Conservation (phyloP, 257 asterid species). For the Mentha longifolia region DNA sequence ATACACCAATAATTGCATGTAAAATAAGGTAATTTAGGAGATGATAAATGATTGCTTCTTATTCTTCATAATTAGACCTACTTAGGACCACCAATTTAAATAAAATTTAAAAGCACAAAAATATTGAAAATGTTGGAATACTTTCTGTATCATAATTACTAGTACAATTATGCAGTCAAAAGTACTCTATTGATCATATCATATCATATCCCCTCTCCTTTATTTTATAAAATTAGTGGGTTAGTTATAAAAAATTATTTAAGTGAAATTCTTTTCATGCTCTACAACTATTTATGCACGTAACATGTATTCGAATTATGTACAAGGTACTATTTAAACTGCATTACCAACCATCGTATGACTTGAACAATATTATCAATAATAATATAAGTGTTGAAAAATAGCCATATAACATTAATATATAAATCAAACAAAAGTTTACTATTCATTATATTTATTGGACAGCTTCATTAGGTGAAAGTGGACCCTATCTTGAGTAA, state of each 20-base stretch:
- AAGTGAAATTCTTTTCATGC: too few species aligned
- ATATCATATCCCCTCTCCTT: neutral
- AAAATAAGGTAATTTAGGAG: neutral
- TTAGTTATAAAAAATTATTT: too few species aligned
- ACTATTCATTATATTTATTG: neutral
- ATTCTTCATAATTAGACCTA: conserved; percentile 10
- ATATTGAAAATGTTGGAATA: neutral
- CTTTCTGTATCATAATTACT: neutral
- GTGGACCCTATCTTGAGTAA: conserved; percentile 17
- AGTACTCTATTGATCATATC: neutral
- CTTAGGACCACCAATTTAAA: conserved; percentile 10
- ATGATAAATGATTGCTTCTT: conserved; percentile 16
- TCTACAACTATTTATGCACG: too few species aligned
- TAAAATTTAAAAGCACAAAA: neutral
- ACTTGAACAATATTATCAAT: too few species aligned
- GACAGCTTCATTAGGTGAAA: neutral
- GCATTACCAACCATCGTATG: too few species aligned
- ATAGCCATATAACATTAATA: too few species aligned
- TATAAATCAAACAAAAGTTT: too few species aligned
- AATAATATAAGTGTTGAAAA: too few species aligned
- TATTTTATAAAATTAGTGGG: neutral
- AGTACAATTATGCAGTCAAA: conserved; percentile 21
- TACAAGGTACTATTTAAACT: too few species aligned
- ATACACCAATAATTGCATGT: conserved; percentile 23
- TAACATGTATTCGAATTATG: too few species aligned